Evolutionary conservation across 208 protist genomes (phyloP).

Genomic region (Acanthamoeba triangularis): DNA sequence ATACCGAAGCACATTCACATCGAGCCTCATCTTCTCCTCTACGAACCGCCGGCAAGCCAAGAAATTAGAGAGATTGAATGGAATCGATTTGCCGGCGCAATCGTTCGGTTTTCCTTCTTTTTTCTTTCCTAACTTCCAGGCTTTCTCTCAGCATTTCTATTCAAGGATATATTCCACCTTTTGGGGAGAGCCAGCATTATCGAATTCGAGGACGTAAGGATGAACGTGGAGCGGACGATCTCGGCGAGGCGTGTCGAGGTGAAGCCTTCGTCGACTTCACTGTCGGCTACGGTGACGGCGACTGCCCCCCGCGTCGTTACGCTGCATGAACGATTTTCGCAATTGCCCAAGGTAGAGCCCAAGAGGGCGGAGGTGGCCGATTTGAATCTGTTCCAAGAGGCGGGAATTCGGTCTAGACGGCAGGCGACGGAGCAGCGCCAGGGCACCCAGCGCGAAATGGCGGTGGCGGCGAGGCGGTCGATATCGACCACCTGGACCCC

Average conservation of each 20-base stretch:
- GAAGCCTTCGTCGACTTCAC: background rate
- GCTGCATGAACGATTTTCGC: slow-evolving; percentile 31
- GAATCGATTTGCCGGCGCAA: background rate
- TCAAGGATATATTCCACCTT: background rate
- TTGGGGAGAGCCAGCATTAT: background rate
- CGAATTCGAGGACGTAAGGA: background rate
- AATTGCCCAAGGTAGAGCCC: slow-evolving; percentile 15
- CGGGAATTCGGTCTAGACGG: background rate
- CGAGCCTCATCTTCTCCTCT: slow-evolving; percentile 28
- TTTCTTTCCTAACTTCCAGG: background rate
- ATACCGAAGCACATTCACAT: slow-evolving; percentile 6
- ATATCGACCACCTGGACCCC: background rate
- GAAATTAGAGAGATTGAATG: background rate
- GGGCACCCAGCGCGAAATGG: background rate
- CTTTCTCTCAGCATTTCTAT: background rate
- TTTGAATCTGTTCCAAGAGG: slow-evolving; percentile 1
- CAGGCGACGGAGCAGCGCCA: background rate
- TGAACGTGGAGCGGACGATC: background rate
- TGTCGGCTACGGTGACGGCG: background rate
- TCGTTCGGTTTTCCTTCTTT: background rate
- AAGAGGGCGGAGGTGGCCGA: background rate
- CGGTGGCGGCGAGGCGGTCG: background rate
- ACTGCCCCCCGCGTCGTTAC: background rate
- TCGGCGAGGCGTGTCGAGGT: slow-evolving; percentile 8
- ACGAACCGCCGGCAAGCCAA: background rate